These are phyloP conservation scores for Vanrija sp. DNA, from an alignment of 1,284 basidiomycete species.

Conservation along the genomic window DNA sequence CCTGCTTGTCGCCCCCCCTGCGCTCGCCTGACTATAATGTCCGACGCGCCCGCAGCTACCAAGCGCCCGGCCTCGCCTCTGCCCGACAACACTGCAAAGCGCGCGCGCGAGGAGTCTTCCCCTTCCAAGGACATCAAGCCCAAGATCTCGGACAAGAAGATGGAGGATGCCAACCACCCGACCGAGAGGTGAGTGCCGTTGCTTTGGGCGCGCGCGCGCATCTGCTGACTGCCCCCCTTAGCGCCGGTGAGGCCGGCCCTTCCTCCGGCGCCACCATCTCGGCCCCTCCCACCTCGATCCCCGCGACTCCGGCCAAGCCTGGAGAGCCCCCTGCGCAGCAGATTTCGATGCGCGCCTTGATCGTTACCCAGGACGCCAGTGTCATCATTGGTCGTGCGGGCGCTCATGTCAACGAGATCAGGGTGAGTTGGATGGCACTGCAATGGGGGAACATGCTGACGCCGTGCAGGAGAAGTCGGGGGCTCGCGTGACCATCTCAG, in stretches of 20 bases:
- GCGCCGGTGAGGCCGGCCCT: constrained; percentile 28
- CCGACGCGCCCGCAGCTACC: constrained; percentile 24
- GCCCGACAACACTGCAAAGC: constrained; percentile 25
- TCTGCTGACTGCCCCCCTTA: neutral
- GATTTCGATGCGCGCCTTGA: constrained; percentile 91
- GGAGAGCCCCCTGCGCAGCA: constrained; percentile 41
- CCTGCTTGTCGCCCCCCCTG: neutral
- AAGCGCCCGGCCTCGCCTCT: constrained; percentile 35
- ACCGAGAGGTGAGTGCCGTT: constrained; percentile 35
- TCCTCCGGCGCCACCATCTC: constrained; percentile 23
- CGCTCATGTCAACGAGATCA: constrained; percentile 95
- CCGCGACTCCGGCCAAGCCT: constrained; percentile 35
- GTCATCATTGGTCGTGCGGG: constrained; percentile 98
- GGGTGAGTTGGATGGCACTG: constrained; percentile 45
- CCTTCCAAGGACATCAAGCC: constrained; percentile 4
- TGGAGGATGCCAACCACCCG: constrained; percentile 30
- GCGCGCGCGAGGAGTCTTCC: constrained; percentile 23
- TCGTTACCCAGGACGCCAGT: constrained; percentile 97
- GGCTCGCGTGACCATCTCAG: constrained; percentile 89
- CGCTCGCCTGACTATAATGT: constrained; percentile 9
- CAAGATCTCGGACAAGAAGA: constrained; percentile 26
- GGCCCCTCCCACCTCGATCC: constrained; percentile 28
- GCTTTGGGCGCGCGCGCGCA: neutral
- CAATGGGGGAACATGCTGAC: neutral
- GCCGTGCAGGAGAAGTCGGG: constrained; percentile 74